Conservation (phyloP, 2,329 filamentous ascomycete genomes). For the Paraphoma sp. region DNA sequence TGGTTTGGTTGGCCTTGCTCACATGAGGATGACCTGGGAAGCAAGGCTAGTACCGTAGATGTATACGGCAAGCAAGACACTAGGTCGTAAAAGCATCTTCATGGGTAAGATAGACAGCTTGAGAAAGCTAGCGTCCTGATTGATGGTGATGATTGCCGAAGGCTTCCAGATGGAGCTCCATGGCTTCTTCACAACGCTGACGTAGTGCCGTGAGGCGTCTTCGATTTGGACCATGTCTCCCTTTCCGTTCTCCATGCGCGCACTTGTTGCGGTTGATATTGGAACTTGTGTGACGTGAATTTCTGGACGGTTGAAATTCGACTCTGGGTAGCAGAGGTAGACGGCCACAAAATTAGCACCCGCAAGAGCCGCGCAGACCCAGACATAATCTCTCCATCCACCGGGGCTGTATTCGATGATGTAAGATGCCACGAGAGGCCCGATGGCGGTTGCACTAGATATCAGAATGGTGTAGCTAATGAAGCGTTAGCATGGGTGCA, state of each 20-base stretch:
- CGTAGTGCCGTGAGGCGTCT: conserved; percentile 4
- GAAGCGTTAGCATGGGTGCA: background rate
- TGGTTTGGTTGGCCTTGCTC: background rate
- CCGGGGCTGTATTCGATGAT: conserved; percentile 8
- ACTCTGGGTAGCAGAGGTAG: conserved; percentile 10
- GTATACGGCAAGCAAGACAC: conserved; percentile 10
- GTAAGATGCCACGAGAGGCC: conserved; percentile 4
- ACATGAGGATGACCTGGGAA: conserved; percentile 11
- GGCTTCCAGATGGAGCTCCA: conserved; percentile 9
- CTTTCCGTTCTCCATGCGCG: background rate
- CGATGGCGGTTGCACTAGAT: conserved; percentile 9
- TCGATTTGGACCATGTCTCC: conserved; percentile 3
- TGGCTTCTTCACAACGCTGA: conserved; percentile 7
- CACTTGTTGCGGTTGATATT: background rate
- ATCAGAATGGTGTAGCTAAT: conserved; percentile 10
- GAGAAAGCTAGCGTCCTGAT: conserved; percentile 1
- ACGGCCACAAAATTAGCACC: conserved; percentile 6
- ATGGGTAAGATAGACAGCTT: conserved; percentile 1
- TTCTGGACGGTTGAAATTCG: conserved; percentile 5
- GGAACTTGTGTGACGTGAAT: background rate
- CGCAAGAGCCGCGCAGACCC: conserved; percentile 9
- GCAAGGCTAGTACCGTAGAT: conserved; percentile 13
- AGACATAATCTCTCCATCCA: conserved; percentile 7
- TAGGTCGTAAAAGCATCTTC: conserved; percentile 5
- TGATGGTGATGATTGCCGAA: conserved; percentile 3